Evolutionary conservation across 1,284 basidiomycete genomes (phyloP), one percentile per base, ranked within the genome.

Genomic region (Sanghuangporus baumii): DNA sequence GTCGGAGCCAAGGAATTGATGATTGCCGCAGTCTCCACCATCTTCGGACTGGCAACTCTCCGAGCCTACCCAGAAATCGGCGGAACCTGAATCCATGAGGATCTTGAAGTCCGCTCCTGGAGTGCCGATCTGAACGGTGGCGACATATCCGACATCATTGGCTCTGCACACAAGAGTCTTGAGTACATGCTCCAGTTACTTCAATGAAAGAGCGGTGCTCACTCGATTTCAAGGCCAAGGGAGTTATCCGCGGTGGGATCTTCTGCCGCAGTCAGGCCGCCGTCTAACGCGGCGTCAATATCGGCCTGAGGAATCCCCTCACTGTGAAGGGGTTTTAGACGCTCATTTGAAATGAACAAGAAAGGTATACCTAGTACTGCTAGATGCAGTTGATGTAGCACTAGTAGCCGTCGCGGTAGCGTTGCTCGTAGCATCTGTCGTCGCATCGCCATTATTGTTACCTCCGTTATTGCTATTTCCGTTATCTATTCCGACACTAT

Each of bases 61-160:
- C 7, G 79, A 76, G 9, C 85, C 86, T 18, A 91, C 85, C 91
- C 93, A 96, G 46, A 92, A 79, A 72, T 96, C 93, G 14, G 91
- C 87, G 7, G 88, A 92, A 38, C 93, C 94, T 31, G 89, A 90
- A 75, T 96, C 93, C 85, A 93, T 87, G 57, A 95, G 80, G 69
- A 96, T 74, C 38, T 80, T 77, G 75, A 91, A 95, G 68, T 86
- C 74, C 48, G 74, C 77, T 1, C 88, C 82, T n/a, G 89, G 89
- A 2, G 87, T 90, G 43, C 93, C 93, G 66, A 95, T 83, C 72
- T 89, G 82, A 38, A 95, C 73, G 31, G 82, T 86, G 6, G 88
- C 87, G 57, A 93, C 77, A 74, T 94, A 85, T 41, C 82, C 82
- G 40, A 81, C 76, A 69, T 83, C 81, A 65, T 81, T 79, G 12